Base-by-base conservation (phyloP, 108 stramenopile genomes). In the Nitzschia sp. region DNA sequence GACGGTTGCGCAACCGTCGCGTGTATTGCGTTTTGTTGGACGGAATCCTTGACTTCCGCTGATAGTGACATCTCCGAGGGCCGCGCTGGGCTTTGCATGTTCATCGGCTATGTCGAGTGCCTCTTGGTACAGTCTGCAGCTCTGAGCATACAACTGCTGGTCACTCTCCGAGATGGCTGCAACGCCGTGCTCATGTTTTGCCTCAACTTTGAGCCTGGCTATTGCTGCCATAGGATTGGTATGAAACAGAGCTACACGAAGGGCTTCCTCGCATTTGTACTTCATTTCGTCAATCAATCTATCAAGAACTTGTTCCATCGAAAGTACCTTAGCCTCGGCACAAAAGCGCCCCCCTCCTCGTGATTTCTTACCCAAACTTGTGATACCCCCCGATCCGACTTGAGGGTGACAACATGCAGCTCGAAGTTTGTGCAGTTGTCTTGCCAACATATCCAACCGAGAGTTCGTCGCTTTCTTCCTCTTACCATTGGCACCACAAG, bases 331-430 rank as follows among this genome's bases (percentile, higher is more conserved):
- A 0, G 63, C 29, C 37, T 40, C 29, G 24, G 29, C 25, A 14
- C 53, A 40, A 11, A 50, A 10, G 3, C 26, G 42, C 5, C 69
- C 46, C n/a, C 43, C 51, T 46, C 39, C 51, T 37, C 12, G 46
- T 24, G 41, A 34, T 37, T 41, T 17, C 58, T 40, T 69, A 19
- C 14, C 43, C 17, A 42, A 55, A 46, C 58, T 69, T 43, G 50
- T 37, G 12, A 89, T 65, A 15, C 88, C 88, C 61, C 72, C 70
- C 10, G 82, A 58, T 39, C 88, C 86, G 19, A 89, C 88, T 71
- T 89, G 88, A 37, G 86, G 88, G 79, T 89, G 88, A 60, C 83
- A 84, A 50, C 88, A 89, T 5, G 88, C 88, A 24, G 88, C 88
- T 19, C 85, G 70, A 25, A 89, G 73, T 29, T 68, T 70, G 26